A percentile compares a stretch with the other conserved stretches of the same genome.
Conservation (phyloP, 2,329 filamentous ascomycete species). For the Fusarium sp. region DNA sequence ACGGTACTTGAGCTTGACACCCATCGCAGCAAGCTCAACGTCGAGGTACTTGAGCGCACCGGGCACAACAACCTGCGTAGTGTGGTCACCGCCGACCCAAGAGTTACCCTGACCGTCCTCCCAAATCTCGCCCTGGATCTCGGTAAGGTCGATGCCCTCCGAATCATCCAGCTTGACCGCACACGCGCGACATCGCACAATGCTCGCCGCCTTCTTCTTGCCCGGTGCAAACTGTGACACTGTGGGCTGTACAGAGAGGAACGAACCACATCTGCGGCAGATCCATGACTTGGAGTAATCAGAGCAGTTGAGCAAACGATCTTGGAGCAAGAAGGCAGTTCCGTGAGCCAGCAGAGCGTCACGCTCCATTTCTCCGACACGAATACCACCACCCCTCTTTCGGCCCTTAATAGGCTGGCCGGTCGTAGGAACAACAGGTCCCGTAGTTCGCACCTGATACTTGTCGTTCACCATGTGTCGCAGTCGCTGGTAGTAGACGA, state of each 20-base stretch:
- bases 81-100: conserved; percentile 90
- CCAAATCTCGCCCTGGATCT: conserved; percentile 81
- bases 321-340: conserved; percentile 92
- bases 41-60: conserved; percentile 94
- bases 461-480: conserved; percentile 99
- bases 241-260: conserved; percentile 86
- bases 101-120: conserved; percentile 87
- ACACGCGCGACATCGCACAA: conserved; percentile 83
- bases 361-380: conserved; percentile 99
- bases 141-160: conserved; percentile 65
- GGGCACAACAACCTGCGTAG: conserved; percentile 90
- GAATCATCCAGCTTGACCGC: conserved; percentile 70
- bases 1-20: conserved; percentile 89
- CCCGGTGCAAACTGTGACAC: conserved; percentile 70
- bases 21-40: conserved; percentile 96
- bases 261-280: conserved; percentile 88
- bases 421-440: conserved; percentile 88
- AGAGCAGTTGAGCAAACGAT: conserved; percentile 95
- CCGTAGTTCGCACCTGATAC: conserved; percentile 96
- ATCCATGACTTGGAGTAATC: conserved; percentile 93
- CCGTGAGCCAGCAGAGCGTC: conserved; percentile 95
- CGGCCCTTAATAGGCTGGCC: conserved; percentile 97
- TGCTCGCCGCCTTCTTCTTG: conserved; percentile 73
- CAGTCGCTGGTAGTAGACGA: conserved; percentile 98
- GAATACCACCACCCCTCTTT: conserved; percentile 96